Percentiles rank a stretch among this genome's conserved stretches.
These are phyloP conservation scores for Saccharomycopsis amapae DNA, from an alignment of 805 yeast genomes.

Conservation along the genomic window DNA sequence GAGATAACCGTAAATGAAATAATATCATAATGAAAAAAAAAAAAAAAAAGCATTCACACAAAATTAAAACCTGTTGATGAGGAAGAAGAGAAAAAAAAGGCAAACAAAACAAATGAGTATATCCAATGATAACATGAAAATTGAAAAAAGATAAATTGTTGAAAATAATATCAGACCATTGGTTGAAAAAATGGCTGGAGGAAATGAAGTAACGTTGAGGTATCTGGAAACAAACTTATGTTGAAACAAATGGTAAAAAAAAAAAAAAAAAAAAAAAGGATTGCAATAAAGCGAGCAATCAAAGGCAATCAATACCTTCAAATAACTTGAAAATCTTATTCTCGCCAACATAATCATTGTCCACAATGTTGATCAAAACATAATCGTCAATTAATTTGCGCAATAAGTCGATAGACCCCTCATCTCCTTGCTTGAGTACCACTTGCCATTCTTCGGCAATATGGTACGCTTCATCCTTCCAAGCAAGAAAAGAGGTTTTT, in stretches of 20 bases:
- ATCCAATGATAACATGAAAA: conserved; percentile 2
- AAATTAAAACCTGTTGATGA: too few relatives aligned
- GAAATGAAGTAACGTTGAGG: too few relatives aligned
- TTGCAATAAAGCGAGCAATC: not conserved
- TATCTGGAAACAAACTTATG: too few relatives aligned
- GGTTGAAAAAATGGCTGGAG: too few relatives aligned
- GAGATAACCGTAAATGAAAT: too few relatives aligned
- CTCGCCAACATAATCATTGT: conserved; percentile 67
- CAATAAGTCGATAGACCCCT: conserved; percentile 32
- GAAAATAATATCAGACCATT: too few relatives aligned
- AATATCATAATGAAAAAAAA: too few relatives aligned
- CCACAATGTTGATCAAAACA: conserved; percentile 81
- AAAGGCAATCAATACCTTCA: conserved; percentile 22
- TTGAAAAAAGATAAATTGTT: not conserved
- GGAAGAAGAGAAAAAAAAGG: too few relatives aligned
- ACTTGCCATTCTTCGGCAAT: conserved; percentile 75
- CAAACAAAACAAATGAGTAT: too few relatives aligned
- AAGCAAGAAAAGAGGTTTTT: conserved; percentile 82
- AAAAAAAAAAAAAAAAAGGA: conserved; percentile 3
- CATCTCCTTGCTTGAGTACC: conserved; percentile 34
- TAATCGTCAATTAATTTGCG: conserved; percentile 46
- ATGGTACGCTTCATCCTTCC: conserved; percentile 93
- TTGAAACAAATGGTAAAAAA: not conserved
- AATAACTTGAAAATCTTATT: conserved; percentile 52
- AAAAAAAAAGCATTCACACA: too few relatives aligned